Conservation (phyloP, 441 rosid genomes). For the Gossypium schwendimanii region DNA sequence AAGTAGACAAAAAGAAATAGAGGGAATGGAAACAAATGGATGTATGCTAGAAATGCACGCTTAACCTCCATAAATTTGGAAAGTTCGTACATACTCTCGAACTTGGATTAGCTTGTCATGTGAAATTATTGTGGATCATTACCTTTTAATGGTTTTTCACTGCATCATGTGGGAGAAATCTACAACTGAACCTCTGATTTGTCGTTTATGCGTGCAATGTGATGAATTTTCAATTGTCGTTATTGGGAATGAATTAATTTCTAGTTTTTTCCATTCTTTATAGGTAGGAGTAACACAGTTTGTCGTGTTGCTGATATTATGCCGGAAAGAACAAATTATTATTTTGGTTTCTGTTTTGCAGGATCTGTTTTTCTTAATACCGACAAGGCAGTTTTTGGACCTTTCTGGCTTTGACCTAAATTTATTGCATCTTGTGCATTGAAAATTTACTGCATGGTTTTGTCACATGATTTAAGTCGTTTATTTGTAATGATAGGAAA, state of each 20-base stretch:
- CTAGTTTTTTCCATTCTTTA: conserved; percentile 1
- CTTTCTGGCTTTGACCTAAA: background rate
- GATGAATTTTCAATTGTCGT: background rate
- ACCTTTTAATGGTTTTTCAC: background rate
- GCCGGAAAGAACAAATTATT: background rate
- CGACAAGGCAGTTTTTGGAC: background rate
- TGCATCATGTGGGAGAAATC: background rate
- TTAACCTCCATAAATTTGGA: background rate
- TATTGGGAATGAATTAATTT: background rate
- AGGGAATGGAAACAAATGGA: background rate
- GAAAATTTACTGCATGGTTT: background rate
- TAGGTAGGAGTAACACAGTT: background rate
- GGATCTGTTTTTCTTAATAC: conserved; percentile 3
- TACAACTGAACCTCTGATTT: background rate
- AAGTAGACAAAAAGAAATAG: background rate
- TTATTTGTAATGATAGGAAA: background rate
- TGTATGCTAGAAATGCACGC: background rate
- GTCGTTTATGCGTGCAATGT: background rate
- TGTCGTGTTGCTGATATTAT: background rate
- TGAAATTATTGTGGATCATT: conserved; percentile 7
- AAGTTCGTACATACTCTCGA: background rate
- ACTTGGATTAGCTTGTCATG: background rate
- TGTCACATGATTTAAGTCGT: background rate
- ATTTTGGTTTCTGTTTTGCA: background rate
- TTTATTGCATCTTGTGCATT: background rate